Evolutionary conservation across 345 rosid species (phyloP), one percentile per base, ranked within the genome.

Genomic region (Boechera retrofracta): DNA sequence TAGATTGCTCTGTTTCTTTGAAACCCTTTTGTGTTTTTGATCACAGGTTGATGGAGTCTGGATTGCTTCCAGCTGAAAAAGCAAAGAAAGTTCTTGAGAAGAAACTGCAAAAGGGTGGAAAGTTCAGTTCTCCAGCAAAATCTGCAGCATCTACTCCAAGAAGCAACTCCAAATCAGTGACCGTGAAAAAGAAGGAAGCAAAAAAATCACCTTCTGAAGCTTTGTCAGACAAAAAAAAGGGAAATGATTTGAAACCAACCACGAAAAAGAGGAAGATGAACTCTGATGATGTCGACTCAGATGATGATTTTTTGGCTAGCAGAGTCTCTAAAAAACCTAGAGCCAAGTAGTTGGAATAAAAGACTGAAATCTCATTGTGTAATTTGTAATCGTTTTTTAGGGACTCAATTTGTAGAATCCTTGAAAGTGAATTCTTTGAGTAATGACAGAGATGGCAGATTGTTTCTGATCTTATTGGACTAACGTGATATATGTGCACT

Each of bases 1-100:
- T 24, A 10, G 63, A n/a, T 54, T 64, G 11, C 8, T 64, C 26
- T 75, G n/a, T 35, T 35, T 16, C 18, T 36, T 3, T 74, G 36
- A 56, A 51, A 68, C 24, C 48, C 44, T 31, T 57, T 39, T 72
- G 69, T n/a, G 36, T 38, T 26, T 42, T 60, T 74, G 29, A 38
- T 73, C 78, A 71, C 83, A 92, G 99, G 98, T 88, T 95, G 94
- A 92, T 95, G 98, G 99, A 95, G 62, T 95, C 91, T 16, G 97
- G 99, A 44, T 86, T 92, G 81, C 97, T 92, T 36, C 62, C 98
- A 18, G 60, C 80, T 54, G 96, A 84, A 2, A 85, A 69, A 79
- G 99, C 98, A 45, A 87, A 80, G 83, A 85, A 89, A 78, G 87
- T 86, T 28, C 82, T 82, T 5, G 94, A 86, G 67, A 89, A 77